Evolutionary conservation across 169 alveolate genomes (phyloP).

Genomic region (Plasmodium adleri): DNA sequence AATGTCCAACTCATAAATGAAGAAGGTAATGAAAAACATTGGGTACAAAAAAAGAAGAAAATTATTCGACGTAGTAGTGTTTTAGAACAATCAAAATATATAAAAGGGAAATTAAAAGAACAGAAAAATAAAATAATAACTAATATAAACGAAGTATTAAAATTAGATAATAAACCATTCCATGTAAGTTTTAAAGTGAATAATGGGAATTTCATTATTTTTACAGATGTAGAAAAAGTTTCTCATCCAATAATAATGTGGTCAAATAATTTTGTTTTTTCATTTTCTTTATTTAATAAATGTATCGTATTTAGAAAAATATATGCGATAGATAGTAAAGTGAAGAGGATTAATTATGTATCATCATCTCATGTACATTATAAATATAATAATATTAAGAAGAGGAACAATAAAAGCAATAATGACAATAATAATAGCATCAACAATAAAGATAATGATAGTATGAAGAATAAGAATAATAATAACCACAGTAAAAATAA

Average conservation of each 20-base stretch:
- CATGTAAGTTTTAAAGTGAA: slow-evolving; percentile 71
- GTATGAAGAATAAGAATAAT: too few species aligned
- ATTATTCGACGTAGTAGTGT: slow-evolving; percentile 1
- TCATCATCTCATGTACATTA: too few species aligned
- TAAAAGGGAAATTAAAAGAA: slow-evolving; percentile 32
- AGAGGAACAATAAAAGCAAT: too few species aligned
- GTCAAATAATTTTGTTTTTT: slow-evolving; percentile 73
- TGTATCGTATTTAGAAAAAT: slow-evolving; percentile 71
- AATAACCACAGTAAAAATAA: too few species aligned
- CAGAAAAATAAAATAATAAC: slow-evolving; percentile 45
- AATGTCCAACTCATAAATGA: neutral
- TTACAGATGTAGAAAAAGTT: slow-evolving; percentile 64
- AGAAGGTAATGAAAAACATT: neutral
- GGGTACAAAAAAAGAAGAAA: neutral
- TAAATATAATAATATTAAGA: too few species aligned
- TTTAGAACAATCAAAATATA: slow-evolving; percentile 12
- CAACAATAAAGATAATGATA: neutral
- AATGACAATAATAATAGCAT: neutral
- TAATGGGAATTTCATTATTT: slow-evolving; percentile 72
- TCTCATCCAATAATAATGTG: slow-evolving; percentile 68
- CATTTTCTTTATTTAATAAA: slow-evolving; percentile 52
- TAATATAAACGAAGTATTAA: slow-evolving; percentile 60
- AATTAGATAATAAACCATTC: slow-evolving; percentile 68
- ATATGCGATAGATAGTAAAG: slow-evolving; percentile 74
- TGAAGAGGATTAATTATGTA: slow-evolving; percentile 71